Base-by-base conservation (phyloP, 495 filamentous ascomycete species). In the Astrothelium subdiscretum region DNA sequence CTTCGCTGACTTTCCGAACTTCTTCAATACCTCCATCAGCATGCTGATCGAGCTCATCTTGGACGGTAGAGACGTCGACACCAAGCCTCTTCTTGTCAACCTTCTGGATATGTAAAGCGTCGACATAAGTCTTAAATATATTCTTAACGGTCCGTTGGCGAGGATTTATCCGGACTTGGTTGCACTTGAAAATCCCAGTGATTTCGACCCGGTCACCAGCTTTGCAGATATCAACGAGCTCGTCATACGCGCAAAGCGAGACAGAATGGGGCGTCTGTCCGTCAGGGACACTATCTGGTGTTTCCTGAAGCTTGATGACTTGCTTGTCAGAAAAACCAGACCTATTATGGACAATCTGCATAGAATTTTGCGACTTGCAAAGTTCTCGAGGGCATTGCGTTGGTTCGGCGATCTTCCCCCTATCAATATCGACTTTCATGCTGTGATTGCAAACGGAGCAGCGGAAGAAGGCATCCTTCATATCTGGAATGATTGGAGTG, bases 191-290 rank as follows among this genome's bases (percentile, higher is more conserved):
- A 68, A 97, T 95, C 69, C 94, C 94, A 13, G 94, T 99, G 40
- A 97, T 88, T 73, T 95, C 90, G 32, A 99, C 87, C 32, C 94
- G 84, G 68, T 99, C 94, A 82, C 94, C 94, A 51, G 94, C 92
- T 74, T 96, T 97, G 78, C 92, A 96, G 57, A 97, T 83, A 76
- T 99, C 94, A 8, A 97, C 95, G 54, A 97, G 77, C 76, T 97
- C 95, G 71, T 97, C 92, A 67, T 97, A 97, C 31, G 90, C 91
- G 72, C 92, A 97, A 32, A 99, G 82, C 3, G 91, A 96, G 20
- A 99, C 94, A 0, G 95, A 96, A 74, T 99, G 94, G n/a, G 94
- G 94, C 24, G 94, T 94, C 74, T 99, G 94, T 29, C 94, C 94
- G 63, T 96, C 89, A 13, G 94, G 94, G 48, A 97, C 85, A 54